Evolutionary conservation across 225 moss, liverwort and hornwort genomes (phyloP), one percentile per base, ranked within the genome.

Genomic region (Ulota crispa): DNA sequence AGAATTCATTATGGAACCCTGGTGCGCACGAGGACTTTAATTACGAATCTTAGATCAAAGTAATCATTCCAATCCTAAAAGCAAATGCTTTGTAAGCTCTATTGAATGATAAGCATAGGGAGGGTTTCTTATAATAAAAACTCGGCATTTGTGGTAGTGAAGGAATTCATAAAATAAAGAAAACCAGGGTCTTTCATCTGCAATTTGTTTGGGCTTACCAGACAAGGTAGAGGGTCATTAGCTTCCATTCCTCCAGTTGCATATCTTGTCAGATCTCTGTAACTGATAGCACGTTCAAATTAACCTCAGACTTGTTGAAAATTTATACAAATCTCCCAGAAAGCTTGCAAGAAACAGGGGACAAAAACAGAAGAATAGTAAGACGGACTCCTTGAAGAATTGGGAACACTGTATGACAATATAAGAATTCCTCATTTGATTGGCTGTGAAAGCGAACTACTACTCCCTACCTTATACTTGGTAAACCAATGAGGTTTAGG

Each of bases 361-460:
- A 26, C 3, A 12, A 27, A 47, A 70, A 2, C 41, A 67, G 54
- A 21, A 52, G 37, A 75, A 10, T 70, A 4, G 41, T 39, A 23
- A 65, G 27, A 45, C 56, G 24, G 45, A 70, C 65, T 34, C 23
- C 26, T 72, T 64, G 34, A 37, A 37, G 55, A 6, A n/a, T 18
- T 39, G 24, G 36, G 73, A 83, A 72, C 73, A 50, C 63, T 54
- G 72, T 41, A 64, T 70, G 9, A 42, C 47, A 72, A 34, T 54
- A 77, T 42, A 74, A 69, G 39, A n/a, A 70, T 37, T 65, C 32
- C 55, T 39, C 74, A 43, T 10, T 64, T 31, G 39, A 68, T 50
- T 32, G 30, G 31, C 78, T 70, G 30, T 55, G 52, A 73, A 62
- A 73, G 43, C 68, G 62, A 43, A 62, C 72, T 54, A 37, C 0